Base-by-base conservation (phyloP, 2,329 filamentous ascomycete genomes). In the Saccharata proteae region DNA sequence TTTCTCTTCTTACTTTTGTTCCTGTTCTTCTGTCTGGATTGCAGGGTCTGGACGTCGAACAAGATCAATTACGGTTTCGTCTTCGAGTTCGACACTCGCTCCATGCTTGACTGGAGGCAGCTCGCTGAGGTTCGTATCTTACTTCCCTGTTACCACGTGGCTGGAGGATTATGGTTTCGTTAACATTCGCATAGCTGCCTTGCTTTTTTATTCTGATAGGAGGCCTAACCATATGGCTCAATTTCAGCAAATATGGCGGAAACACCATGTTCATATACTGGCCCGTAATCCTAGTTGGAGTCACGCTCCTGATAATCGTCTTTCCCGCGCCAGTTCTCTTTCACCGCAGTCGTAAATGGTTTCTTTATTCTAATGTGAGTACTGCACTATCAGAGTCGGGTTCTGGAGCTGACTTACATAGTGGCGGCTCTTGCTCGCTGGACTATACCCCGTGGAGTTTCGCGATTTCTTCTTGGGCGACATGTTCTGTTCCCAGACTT, bases 11-110 rank as follows among this genome's bases (percentile, higher is more conserved):
- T 92, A 4, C 67, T 84, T 26, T 64, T 96, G 13, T 78, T 92
- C 47, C 61, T 79, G 7, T 60, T 92, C n/a, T 96, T 96, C 49
- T 84, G 80, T 47, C 47, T 93, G 20, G 77, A 85, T 47, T 93
- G 86, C 52, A 75, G 77, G 34, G 59, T 93, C 11, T 98, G 88
- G 84, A 74, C 75, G 5, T 64, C 63, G 30, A 76, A 78, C 51
- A 92, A 88, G 56, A 82, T 98, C 57, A 98, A 98, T 52, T 96
- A 96, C 52, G 73, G 79, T 32, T 94, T 94, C 54, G 84, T 96
- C 43, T 98, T 98, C 49, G 90, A 98, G 58, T 90, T 93, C 49
- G 86, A 96, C 61, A 77, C 78, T 32, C 70, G 88, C 36, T 76
- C 90, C 52, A 74, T 78, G 40, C 62, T 96, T 16, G 83, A 96